Evolutionary conservation across 495 filamentous ascomycete genomes (phyloP).

Genomic region (Xylaria curta): DNA sequence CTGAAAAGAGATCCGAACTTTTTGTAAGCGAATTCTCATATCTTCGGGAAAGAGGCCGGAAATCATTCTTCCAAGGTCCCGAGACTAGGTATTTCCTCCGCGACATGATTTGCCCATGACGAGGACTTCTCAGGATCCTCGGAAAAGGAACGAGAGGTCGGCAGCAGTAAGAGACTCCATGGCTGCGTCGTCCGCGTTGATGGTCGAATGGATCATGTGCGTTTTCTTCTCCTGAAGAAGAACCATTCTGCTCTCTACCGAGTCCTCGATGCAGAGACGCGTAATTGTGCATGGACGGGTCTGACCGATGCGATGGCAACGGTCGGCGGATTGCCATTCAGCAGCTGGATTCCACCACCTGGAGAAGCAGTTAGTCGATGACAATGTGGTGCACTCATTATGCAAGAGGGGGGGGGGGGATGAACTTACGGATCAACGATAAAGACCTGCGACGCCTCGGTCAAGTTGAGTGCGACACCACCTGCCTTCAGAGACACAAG

Average conservation of each 20-base stretch:
- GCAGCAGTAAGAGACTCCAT: slow-evolving; percentile 88
- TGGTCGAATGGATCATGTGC: slow-evolving; percentile 92
- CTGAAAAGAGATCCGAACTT: neutral
- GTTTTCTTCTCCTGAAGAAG: slow-evolving; percentile 97
- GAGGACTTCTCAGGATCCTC: slow-evolving; percentile 53
- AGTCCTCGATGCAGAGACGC: slow-evolving; percentile 92
- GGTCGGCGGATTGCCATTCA: slow-evolving; percentile 96
- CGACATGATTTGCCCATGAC: neutral
- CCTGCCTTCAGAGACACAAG: slow-evolving; percentile 94
- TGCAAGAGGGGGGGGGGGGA: neutral
- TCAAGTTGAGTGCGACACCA: slow-evolving; percentile 93
- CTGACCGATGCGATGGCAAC: slow-evolving; percentile 97
- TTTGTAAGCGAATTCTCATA: neutral
- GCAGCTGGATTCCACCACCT: slow-evolving; percentile 98
- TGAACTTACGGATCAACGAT: slow-evolving; percentile 87
- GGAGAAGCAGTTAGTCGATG: slow-evolving; percentile 33
- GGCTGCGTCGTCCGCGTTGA: slow-evolving; percentile 86
- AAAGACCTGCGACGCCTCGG: slow-evolving; percentile 91
- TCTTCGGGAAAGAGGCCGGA: neutral
- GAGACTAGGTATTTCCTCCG: neutral
- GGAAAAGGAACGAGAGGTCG: slow-evolving; percentile 95
- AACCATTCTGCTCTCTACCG: slow-evolving; percentile 92
- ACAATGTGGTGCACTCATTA: slow-evolving; percentile 29
- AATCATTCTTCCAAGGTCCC: neutral
- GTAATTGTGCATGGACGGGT: slow-evolving; percentile 92